These are phyloP conservation scores for Fraxinus latifolia DNA, from an alignment of 305 asterid genomes.

Conservation along the genomic window DNA sequence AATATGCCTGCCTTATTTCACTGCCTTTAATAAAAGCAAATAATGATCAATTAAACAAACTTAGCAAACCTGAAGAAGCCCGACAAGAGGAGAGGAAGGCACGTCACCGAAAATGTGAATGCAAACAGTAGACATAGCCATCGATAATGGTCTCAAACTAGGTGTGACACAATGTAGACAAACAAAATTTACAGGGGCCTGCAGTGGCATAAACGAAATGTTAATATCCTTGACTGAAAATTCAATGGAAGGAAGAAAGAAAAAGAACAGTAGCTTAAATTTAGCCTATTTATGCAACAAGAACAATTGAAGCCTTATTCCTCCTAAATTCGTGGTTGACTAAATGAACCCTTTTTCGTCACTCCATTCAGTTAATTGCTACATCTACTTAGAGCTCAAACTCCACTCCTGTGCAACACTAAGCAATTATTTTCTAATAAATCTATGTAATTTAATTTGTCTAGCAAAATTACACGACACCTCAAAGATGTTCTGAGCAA, in stretches of 20 bases:
- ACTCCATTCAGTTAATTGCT: background rate
- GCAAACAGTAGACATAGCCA: conserved; percentile 87
- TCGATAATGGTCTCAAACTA: conserved; percentile 78
- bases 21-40: background rate
- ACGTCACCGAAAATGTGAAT: conserved; percentile 95
- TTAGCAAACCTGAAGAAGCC: conserved; percentile 75
- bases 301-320: background rate
- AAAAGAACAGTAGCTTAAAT: background rate
- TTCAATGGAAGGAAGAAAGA: background rate
- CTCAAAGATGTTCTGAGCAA: background rate
- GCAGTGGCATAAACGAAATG: conserved; percentile 21
- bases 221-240: background rate
- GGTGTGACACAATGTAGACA: conserved; percentile 87
- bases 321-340: background rate
- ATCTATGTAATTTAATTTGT: background rate
- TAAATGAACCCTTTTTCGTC: background rate
- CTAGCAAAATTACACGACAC: background rate
- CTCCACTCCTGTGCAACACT: background rate
- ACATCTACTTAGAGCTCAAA: background rate
- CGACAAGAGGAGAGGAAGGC: conserved; percentile 93
- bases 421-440: background rate
- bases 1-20: background rate
- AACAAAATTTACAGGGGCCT: conserved; percentile 94
- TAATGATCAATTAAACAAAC: background rate
- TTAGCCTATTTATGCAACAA: background rate